Conservation (phyloP, 805 yeast genomes). For the Teunomyces tritomae region DNA sequence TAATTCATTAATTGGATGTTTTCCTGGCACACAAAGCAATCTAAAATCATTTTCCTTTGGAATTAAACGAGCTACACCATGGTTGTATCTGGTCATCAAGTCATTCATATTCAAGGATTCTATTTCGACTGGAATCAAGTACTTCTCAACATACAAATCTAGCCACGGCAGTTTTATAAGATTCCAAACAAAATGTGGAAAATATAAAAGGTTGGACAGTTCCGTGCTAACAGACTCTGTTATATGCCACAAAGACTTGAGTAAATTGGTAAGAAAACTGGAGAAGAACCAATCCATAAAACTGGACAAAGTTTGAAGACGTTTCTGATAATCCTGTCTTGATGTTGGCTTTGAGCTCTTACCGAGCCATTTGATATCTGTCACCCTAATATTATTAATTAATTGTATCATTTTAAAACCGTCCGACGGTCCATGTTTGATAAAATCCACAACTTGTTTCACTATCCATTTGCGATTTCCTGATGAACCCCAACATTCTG, state of each 20-base stretch:
- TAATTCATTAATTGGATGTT: conserved; percentile 1
- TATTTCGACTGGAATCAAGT: conserved; percentile 21
- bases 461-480: conserved; percentile 45
- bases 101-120: conserved; percentile 5
- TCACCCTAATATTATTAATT: conserved; percentile 34
- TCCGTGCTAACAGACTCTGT: conserved; percentile 42
- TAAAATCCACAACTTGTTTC: conserved; percentile 30
- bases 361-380: conserved; percentile 57
- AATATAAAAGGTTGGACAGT: conserved; percentile 45
- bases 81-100: conserved; percentile 11
- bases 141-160: conserved; percentile 37
- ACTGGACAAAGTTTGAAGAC: conserved; percentile 32
- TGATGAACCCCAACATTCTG: conserved; percentile 49
- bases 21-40: conserved; percentile 53
- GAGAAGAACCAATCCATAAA: conserved; percentile 62
- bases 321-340: conserved; percentile 40
- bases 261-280: conserved; percentile 42
- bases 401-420: conserved; percentile 29
- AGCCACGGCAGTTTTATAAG: conserved; percentile 41
- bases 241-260: conserved; percentile 61
- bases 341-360: conserved; percentile 24
- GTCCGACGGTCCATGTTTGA: conserved; percentile 40
- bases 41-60: conserved; percentile 66
- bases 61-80: conserved; percentile 48
- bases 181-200: conserved; percentile 60